Conservation (phyloP, 73 alveolate genomes). For the Paramecium sexaurelia region DNA sequence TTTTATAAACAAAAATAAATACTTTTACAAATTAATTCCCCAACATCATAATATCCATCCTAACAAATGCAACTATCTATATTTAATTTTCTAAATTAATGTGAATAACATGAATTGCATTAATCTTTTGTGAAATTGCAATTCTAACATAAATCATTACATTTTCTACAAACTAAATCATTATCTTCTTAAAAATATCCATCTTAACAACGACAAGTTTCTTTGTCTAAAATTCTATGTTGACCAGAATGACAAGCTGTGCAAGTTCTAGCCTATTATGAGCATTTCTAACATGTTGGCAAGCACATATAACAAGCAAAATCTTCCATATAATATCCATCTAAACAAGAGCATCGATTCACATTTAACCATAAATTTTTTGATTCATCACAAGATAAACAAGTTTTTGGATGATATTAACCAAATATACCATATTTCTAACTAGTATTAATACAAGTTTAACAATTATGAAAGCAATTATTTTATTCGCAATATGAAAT, state of each 20-base stretch:
- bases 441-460: not conserved
- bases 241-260: not conserved
- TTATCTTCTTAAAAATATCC: constrained; percentile 45
- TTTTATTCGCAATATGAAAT: not conserved
- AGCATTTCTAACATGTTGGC: constrained; percentile 15
- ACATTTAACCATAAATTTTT: constrained; percentile 5
- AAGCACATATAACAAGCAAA: not conserved
- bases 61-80: not conserved
- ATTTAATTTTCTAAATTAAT: not conserved
- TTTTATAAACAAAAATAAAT: not conserved
- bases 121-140: not conserved
- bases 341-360: not conserved
- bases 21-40: not conserved
- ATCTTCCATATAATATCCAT: constrained; percentile 19
- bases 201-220: not conserved
- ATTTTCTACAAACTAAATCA: not conserved
- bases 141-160: not conserved
- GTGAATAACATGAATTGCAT: not conserved
- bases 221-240: not conserved
- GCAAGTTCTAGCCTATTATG: not conserved
- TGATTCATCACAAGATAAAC: constrained; percentile 14
- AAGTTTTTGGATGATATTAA: not conserved
- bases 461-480: not conserved
- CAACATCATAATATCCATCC: constrained; percentile 17
- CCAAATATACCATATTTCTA: not conserved